Evolutionary conservation across 2,329 filamentous ascomycete species (phyloP), one percentile per base, ranked within the genome.

Genomic region (Akanthomyces muscarius): DNA sequence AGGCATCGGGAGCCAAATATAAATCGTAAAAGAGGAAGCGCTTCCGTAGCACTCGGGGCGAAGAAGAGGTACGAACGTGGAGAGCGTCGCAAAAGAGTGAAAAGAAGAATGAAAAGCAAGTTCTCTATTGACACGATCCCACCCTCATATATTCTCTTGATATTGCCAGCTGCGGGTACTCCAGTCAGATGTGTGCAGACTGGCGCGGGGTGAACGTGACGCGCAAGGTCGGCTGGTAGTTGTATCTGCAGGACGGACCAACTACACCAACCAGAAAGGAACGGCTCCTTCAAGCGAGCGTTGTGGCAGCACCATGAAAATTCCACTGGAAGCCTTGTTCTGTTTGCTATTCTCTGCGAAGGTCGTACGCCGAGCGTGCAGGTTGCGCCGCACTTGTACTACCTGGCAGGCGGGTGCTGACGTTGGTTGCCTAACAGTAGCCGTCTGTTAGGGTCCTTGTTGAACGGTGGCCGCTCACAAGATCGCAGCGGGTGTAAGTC

Each of bases 331-430:
- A 38, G 18, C 38, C 23, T 38, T 25, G 13, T n/a, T 28, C 25
- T 45, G 38, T 52, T 47, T 61, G 50, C 45, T 36, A 47, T 38
- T 4, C 50, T 25, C 7, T 5, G 4, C 5, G 23, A 21, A 36
- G 38, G 25, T 30, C 21, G 48, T 53, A 47, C 38, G 50, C 18
- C 41, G 36, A 53, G 38, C 30, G 25, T 47, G 36, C n/a, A 45
- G 48, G 58, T 61, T 51, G 58, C 41, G 50, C 50, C 28, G 41
- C 50, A 23, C 48, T 44, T 54, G 58, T 61, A n/a, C 38, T 33
- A 25, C 58, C 38, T 47, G 48, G 36, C 5, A 59, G 44, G 44
- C 44, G 25, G 53, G 38, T 41, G 14, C 14, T 16, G 38, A 4
- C 38, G 38, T 16, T 41, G 33, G 33, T 36, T 23, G 47, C 58